Conservation (phyloP, 75 land plant species). For the Pinus tabuliformis region DNA sequence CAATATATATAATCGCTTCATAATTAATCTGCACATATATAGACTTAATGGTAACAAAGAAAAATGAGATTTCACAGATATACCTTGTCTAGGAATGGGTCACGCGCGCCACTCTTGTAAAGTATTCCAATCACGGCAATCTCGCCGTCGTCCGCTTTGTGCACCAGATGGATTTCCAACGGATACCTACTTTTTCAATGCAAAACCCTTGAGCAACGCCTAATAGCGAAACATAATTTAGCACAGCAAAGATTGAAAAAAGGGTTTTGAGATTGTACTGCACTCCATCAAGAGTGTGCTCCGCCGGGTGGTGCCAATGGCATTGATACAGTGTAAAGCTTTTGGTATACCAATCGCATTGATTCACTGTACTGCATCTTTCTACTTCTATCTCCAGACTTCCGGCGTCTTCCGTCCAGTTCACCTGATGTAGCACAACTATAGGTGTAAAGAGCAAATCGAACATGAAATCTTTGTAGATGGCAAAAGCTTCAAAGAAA, state of each 20-base stretch:
- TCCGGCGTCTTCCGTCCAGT: slow-evolving; percentile 25
- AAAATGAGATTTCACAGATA: no score
- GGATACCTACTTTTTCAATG: slow-evolving; percentile 18
- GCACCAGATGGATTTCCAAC: slow-evolving; percentile 44
- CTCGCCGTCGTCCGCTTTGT: slow-evolving; percentile 9
- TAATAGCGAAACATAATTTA: not conserved
- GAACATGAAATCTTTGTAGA: not conserved
- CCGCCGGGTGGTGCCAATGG: slow-evolving; percentile 74
- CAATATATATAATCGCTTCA: no score
- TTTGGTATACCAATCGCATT: no score
- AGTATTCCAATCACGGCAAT: slow-evolving; percentile 38
- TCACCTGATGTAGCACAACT: slow-evolving; percentile 3
- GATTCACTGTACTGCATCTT: not conserved
- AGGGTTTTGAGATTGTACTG: slow-evolving; percentile 11
- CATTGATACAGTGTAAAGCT: slow-evolving; percentile 25
- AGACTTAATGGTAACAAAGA: no score
- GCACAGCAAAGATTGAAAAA: no score
- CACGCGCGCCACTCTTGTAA: slow-evolving; percentile 24
- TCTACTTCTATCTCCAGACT: slow-evolving; percentile 23
- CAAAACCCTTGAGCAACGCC: not conserved
- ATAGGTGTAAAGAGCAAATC: not conserved
- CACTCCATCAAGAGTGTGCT: slow-evolving; percentile 53
- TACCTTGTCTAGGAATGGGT: slow-evolving; percentile 26
- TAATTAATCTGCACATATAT: no score
- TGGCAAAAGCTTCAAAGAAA: not conserved